These are phyloP conservation scores for Turritis glabra DNA, from an alignment of 345 rosid genomes.

Conservation along the genomic window DNA sequence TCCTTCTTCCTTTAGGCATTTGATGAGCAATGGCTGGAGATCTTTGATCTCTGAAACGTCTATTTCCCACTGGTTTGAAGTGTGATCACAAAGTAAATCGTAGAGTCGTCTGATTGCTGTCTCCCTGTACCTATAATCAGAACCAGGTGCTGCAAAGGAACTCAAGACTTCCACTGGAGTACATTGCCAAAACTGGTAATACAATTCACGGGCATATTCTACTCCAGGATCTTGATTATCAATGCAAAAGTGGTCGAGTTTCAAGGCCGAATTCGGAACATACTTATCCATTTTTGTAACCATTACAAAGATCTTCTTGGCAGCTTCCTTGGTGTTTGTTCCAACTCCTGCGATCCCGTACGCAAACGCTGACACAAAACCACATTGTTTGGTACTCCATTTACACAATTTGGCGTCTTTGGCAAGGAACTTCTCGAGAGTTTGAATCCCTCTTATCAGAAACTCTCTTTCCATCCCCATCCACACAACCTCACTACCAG, in stretches of 20 bases:
- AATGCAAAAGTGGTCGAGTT: background rate
- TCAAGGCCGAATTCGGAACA: background rate
- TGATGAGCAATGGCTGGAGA: background rate
- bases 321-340: background rate
- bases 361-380: constrained; percentile 4
- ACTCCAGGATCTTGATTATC: background rate
- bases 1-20: background rate
- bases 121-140: background rate
- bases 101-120: background rate
- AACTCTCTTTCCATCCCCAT: background rate
- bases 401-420: background rate
- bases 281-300: background rate
- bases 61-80: background rate
- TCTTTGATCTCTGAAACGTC: background rate
- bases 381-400: background rate
- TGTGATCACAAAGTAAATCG: background rate
- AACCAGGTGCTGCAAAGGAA: background rate
- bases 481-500: background rate
- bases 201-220: background rate
- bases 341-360: background rate
- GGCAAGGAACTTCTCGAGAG: background rate
- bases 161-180: background rate
- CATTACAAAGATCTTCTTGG: background rate
- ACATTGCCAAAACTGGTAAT: background rate
- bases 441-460: background rate